Conservation (phyloP, 352 stramenopile species). For the Phytophthora sojae region DNA sequence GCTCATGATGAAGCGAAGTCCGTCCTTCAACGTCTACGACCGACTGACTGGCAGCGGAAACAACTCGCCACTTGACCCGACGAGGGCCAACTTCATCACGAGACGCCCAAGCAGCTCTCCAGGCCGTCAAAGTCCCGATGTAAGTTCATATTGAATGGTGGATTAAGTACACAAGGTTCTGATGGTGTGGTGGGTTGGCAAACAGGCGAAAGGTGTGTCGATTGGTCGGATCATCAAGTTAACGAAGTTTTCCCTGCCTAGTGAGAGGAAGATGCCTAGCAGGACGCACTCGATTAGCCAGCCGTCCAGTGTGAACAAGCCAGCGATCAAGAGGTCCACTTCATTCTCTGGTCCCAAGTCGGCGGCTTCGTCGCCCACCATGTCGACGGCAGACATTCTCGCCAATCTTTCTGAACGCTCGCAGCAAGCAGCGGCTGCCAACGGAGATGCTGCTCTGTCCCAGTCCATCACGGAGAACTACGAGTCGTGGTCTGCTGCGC, state of each 20-base stretch:
- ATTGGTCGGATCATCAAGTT: conserved; percentile 58
- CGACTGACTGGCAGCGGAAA: conserved; percentile 39
- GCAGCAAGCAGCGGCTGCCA: background rate
- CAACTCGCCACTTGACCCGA: conserved; percentile 18
- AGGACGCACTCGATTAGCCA: conserved; percentile 34
- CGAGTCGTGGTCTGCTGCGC: conserved; percentile 54
- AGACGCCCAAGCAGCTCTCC: conserved; percentile 30
- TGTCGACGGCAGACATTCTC: conserved; percentile 14
- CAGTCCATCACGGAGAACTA: conserved; percentile 62
- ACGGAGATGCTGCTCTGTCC: conserved; percentile 15
- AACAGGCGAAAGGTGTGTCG: conserved; percentile 35
- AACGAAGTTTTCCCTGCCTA: conserved; percentile 40
- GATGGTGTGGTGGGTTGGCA: conserved; percentile 8
- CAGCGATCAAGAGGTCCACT: conserved; percentile 25
- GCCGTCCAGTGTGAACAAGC: conserved; percentile 41
- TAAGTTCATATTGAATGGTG: conserved; percentile 11
- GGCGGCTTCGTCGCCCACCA: conserved; percentile 15
- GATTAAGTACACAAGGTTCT: background rate
- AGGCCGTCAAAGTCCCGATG: conserved; percentile 30
- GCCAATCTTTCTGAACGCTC: conserved; percentile 5
- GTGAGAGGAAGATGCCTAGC: conserved; percentile 24
- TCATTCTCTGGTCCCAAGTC: conserved; percentile 40
- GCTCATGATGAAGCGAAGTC: conserved; percentile 47
- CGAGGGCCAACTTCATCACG: conserved; percentile 32
- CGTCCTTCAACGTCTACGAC: conserved; percentile 54